Conservation (phyloP, 257 asterid species). For the Jasminum sambac region DNA sequence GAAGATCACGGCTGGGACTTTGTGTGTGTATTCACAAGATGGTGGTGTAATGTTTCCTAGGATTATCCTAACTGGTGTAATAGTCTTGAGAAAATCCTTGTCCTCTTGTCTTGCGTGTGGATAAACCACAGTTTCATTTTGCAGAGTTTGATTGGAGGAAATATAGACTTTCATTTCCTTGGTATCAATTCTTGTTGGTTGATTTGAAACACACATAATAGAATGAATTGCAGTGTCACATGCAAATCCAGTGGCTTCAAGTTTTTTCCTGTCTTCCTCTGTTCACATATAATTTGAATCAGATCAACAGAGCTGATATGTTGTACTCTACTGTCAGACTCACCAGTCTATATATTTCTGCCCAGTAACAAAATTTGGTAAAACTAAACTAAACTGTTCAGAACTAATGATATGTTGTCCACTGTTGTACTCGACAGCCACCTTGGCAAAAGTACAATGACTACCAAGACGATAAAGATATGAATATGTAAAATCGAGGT, state of each 20-base stretch:
- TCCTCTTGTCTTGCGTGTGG: constrained; percentile 42
- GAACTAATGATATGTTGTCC: too few species aligned
- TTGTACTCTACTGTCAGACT: too few species aligned
- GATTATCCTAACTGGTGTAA: constrained; percentile 29
- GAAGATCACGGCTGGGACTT: constrained; percentile 24
- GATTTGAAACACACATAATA: constrained; percentile 29
- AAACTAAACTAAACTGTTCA: too few species aligned
- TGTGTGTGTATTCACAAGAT: constrained; percentile 18
- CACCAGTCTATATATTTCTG: not conserved
- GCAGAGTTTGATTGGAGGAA: constrained; percentile 12
- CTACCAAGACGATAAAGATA: too few species aligned
- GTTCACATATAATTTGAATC: constrained; percentile 3
- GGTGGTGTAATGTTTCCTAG: constrained; percentile 28
- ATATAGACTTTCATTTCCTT: constrained; percentile 24
- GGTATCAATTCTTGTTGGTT: constrained; percentile 33
- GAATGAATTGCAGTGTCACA: constrained; percentile 34
- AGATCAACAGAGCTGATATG: too few species aligned
- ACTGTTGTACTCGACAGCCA: too few species aligned
- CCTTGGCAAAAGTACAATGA: too few species aligned
- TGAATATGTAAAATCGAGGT: not conserved
- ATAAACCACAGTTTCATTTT: constrained; percentile 18
- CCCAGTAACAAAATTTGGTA: too few species aligned
- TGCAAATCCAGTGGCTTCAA: constrained; percentile 39
- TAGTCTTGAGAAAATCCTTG: constrained; percentile 3
- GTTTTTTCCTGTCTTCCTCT: constrained; percentile 32